Conservation (phyloP, 441 rosid genomes). For the Gossypium gossypioides region DNA sequence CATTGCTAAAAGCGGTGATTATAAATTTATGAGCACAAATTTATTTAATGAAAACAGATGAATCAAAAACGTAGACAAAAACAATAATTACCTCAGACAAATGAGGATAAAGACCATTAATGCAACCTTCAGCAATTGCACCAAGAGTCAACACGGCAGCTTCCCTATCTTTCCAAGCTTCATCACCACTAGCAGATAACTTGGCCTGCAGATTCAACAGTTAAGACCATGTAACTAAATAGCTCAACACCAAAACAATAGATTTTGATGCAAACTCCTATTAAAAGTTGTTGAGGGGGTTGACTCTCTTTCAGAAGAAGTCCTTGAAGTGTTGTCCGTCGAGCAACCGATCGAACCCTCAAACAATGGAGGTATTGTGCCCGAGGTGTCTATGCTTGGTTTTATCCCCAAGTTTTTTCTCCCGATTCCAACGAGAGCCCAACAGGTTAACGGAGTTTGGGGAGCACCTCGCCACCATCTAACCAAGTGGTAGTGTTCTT, state of each 20-base stretch:
- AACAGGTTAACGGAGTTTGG: background rate
- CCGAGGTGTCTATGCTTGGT: background rate
- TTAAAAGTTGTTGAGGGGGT: background rate
- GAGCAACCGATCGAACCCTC: background rate
- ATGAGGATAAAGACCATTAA: conserved; percentile 88
- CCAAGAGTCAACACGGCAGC: conserved; percentile 99
- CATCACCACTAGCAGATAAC: conserved; percentile 69
- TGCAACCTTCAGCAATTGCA: conserved; percentile 95
- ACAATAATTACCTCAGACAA: conserved; percentile 53
- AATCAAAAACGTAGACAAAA: background rate
- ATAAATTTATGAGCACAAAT: conserved; percentile 2
- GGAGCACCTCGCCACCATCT: background rate
- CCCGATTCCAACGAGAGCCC: background rate
- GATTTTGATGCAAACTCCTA: background rate
- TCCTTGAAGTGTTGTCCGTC: background rate
- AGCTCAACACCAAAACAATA: background rate
- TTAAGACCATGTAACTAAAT: background rate
- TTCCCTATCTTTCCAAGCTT: conserved; percentile 96
- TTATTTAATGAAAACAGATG: background rate
- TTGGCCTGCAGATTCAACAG: conserved; percentile 48
- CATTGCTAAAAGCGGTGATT: background rate
- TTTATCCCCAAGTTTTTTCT: background rate
- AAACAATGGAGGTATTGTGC: background rate
- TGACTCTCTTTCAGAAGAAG: background rate
- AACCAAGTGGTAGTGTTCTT: background rate